Percentiles rank a stretch among this genome's conserved stretches.
Conservation (phyloP, 768 basidiomycete species). For the Cubamyces sp. region DNA sequence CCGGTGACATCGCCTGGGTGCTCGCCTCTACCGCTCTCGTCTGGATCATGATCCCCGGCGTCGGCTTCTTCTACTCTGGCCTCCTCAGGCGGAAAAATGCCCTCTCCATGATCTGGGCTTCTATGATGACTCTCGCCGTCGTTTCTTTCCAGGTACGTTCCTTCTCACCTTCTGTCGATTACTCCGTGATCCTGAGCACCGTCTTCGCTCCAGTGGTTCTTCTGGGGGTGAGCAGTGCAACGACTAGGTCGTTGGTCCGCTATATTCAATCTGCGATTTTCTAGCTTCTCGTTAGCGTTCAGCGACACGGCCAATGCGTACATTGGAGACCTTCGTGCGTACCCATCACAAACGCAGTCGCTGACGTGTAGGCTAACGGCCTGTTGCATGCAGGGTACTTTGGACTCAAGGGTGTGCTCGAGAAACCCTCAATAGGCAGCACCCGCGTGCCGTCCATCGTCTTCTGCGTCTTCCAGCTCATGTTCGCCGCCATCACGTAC, state of each 20-base stretch:
- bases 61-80: slow-evolving; percentile 91
- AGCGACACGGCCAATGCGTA: slow-evolving; percentile 63
- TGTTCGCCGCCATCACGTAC: slow-evolving; percentile 90
- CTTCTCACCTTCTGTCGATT: no score
- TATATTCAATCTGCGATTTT: slow-evolving; percentile 5
- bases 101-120: slow-evolving; percentile 83
- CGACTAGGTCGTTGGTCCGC: neutral
- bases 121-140: slow-evolving; percentile 75
- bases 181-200: slow-evolving; percentile 11
- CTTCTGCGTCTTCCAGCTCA: slow-evolving; percentile 85
- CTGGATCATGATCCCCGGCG: slow-evolving; percentile 65
- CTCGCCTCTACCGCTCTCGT: slow-evolving; percentile 79
- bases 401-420: slow-evolving; percentile 77
- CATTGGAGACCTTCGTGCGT: slow-evolving; percentile 84
- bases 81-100: slow-evolving; percentile 93
- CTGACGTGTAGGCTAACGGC: neutral
- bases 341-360: neutral
- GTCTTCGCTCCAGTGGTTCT: slow-evolving; percentile 75
- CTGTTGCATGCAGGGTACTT: slow-evolving; percentile 63
- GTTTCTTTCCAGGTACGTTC: slow-evolving; percentile 78
- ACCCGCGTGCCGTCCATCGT: slow-evolving; percentile 70
- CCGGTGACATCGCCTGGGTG: slow-evolving; percentile 73
- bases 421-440: slow-evolving; percentile 74
- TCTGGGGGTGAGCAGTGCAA: slow-evolving; percentile 68
- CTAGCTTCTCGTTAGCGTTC: slow-evolving; percentile 81